A percentile compares a stretch with the other conserved stretches of the same genome.
Evolutionary conservation across 768 basidiomycete species (phyloP).

Genomic region (Tulasnella sp.): DNA sequence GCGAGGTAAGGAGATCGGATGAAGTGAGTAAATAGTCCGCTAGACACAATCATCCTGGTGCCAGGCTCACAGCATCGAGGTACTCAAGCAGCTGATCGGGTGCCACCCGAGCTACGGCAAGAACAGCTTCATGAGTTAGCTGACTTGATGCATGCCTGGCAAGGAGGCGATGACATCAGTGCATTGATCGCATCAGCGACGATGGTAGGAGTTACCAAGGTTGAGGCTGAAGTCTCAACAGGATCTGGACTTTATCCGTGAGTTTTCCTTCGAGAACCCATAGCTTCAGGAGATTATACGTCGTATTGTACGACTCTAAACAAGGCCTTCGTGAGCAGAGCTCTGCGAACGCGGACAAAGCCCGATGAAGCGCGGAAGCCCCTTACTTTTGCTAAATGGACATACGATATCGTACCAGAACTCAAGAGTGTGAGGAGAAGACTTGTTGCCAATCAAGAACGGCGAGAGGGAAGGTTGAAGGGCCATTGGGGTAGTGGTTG

Average conservation of each 20-base stretch:
- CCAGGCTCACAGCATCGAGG: constrained; percentile 44
- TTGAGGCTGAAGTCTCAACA: constrained; percentile 28
- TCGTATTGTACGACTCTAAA: constrained; percentile 27
- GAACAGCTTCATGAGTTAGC: constrained; percentile 66
- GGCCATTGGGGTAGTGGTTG: constrained; percentile 43
- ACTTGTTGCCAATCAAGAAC: constrained; percentile 46
- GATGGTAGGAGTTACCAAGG: constrained; percentile 32
- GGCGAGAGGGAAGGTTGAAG: constrained; percentile 64
- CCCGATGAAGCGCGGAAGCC: not conserved
- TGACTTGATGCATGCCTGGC: constrained; percentile 67
- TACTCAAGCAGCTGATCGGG: constrained; percentile 77
- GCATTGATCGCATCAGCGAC: not conserved
- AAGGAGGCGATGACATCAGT: no score
- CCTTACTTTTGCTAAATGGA: constrained; percentile 37
- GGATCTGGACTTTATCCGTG: constrained; percentile 55
- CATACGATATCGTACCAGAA: constrained; percentile 84
- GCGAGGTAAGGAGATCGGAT: constrained; percentile 2
- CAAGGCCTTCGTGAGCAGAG: not conserved
- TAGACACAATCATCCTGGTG: not conserved
- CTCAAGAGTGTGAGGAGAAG: constrained; percentile 69
- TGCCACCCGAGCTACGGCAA: constrained; percentile 62
- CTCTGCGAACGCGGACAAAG: not conserved
- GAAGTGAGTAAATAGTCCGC: not conserved
- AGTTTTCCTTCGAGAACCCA: constrained; percentile 36
- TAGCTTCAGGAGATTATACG: constrained; percentile 47